These are phyloP conservation scores for Aspergillus japonicus DNA, from an alignment of 2,329 filamentous ascomycete genomes.

Conservation along the genomic window DNA sequence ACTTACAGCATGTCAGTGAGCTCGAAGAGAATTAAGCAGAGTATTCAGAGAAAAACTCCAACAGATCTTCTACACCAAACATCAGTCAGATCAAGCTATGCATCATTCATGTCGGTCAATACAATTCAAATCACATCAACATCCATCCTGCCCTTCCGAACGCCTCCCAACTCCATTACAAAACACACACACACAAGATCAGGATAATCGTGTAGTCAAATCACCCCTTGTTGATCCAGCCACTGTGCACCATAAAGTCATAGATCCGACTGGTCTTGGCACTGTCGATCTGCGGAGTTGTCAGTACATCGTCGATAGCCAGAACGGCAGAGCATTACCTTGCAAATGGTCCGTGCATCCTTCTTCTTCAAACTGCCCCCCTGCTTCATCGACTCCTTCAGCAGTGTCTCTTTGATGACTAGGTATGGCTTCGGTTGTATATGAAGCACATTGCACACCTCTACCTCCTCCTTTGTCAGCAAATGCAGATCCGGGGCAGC, in stretches of 20 bases:
- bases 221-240: constrained; percentile 85
- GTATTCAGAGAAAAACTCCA: too few relatives aligned
- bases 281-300: constrained; percentile 62
- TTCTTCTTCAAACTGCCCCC: constrained; percentile 93
- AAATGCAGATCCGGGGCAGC: constrained; percentile 78
- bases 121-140: background rate
- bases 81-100: background rate
- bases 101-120: background rate
- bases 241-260: constrained; percentile 90
- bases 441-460: constrained; percentile 79
- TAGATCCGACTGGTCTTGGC: constrained; percentile 84
- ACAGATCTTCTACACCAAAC: too few relatives aligned
- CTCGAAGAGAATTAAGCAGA: too few relatives aligned
- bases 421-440: constrained; percentile 93
- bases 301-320: background rate
- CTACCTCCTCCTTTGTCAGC: constrained; percentile 76
- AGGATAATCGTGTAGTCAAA: constrained; percentile 3
- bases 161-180: constrained; percentile 11
- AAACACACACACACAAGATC: background rate
- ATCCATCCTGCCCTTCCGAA: background rate
- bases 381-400: constrained; percentile 85
- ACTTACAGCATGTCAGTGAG: too few relatives aligned
- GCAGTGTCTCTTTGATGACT: constrained; percentile 88
- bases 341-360: constrained; percentile 80
- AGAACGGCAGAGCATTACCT: constrained; percentile 37